Evolutionary conservation across 2,329 filamentous ascomycete species (phyloP), one percentile per base, ranked within the genome.

Genomic region (Endoconidiophora polonica): DNA sequence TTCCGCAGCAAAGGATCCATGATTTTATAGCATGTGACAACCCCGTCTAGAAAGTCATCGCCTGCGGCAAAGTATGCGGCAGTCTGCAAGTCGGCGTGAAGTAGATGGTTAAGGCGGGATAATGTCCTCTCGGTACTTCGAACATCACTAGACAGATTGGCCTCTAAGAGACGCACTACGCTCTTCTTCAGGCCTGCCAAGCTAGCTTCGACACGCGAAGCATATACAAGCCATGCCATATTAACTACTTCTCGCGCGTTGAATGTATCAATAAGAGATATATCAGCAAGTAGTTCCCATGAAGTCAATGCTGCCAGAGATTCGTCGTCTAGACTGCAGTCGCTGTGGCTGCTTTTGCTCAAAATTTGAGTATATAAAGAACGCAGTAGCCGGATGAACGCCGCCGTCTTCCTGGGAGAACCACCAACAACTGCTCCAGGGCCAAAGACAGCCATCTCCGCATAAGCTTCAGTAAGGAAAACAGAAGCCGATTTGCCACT

Each of bases 41-140:
- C 70, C 0, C 82, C 77, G 61, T 95, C 90, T 18, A 94, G 64
- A 57, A 91, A 90, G 63, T 95, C 90, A 46, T 83, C 87, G 1
- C 90, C 90, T 0, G 83, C 83, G 57, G 94, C 74, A 58, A 94
- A 80, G 56, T 84, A 68, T 1, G 68, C 65, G 18, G 73, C 74
- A 0, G 70, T 66, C 18, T 71, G 67, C 0, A 76, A 68, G 4
- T 79, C 85, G 5, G 68, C 69, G 56, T 77, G 71, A 4, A 86
- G 65, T 3, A 88, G 65, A 46, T 77, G 70, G 52, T 78, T 83
- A n/a, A 86, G 59, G 7, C 67, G 66, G 44, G 69, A 69, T 29
- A 87, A 66, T 0, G 67, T 67, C 1, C 62, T 61, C 58, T 83
- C 76, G 0, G 76, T 68, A 5, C 65, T 62, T 38, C 69, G 71